Evolutionary conservation across 1,139 yeast genomes (phyloP).

Genomic region (Protomyces pachydermus): DNA sequence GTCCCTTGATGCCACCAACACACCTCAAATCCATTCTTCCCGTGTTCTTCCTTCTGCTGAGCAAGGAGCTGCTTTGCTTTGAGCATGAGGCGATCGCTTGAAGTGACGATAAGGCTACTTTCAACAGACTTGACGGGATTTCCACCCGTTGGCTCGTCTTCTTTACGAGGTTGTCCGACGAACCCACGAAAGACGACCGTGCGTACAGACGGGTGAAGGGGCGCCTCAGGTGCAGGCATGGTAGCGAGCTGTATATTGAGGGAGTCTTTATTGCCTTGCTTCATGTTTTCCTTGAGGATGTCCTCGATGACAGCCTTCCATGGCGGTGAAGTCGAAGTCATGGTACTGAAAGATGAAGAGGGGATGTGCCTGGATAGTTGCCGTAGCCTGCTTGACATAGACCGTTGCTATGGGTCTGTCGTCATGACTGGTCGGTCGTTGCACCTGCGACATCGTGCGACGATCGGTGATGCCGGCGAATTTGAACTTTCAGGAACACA

Average conservation of each 20-base stretch:
- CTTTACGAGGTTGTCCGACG: constrained; percentile 23
- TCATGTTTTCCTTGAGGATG: constrained; percentile 17
- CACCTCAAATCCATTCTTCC: constrained; percentile 23
- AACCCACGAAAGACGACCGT: constrained; percentile 26
- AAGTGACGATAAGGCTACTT: constrained; percentile 5
- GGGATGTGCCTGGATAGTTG: background rate
- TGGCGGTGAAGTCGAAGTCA: background rate
- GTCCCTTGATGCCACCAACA: constrained; percentile 27
- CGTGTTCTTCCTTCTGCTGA: constrained; percentile 31
- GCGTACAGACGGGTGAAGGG: constrained; percentile 8
- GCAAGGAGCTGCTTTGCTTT: constrained; percentile 22
- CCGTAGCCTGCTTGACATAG: background rate
- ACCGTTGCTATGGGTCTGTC: background rate
- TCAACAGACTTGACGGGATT: constrained; percentile 16
- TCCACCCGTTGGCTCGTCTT: constrained; percentile 24
- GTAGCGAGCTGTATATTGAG: constrained; percentile 19
- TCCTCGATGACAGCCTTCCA: constrained; percentile 17
- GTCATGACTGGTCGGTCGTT: background rate
- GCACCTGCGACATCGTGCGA: background rate
- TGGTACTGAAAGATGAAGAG: background rate
- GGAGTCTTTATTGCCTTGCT: constrained; percentile 19
- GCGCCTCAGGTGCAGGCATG: constrained; percentile 17
- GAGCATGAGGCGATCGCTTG: constrained; percentile 16
- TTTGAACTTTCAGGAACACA: background rate
- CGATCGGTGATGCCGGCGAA: background rate